Evolutionary conservation across 257 asterid species (phyloP), one percentile per base, ranked within the genome.

Genomic region (Nicotiana undulata): DNA sequence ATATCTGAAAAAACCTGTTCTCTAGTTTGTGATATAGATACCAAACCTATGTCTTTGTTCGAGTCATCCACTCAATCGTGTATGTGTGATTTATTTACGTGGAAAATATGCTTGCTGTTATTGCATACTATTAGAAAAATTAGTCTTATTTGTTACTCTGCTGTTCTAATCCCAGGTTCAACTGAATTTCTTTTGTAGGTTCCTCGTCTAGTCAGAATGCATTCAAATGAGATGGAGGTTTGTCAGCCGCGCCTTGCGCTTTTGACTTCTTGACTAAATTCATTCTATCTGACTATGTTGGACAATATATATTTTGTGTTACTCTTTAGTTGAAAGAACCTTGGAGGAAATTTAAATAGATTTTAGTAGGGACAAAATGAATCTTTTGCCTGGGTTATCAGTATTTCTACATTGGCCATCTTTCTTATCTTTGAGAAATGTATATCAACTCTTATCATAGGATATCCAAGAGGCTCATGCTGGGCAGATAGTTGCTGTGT

Each of bases 201-300:
- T 83, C 99, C 99, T 82, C 99, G 99, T 66, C 82, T 96, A 92
- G 98, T 96, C 59, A 94, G 97, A 79, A 89, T 96, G 98, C 99
- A 96, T 90, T 90, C 99, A 79, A 90, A 94, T 88, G 98, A 96
- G 81, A 92, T 91, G 98, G 99, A 96, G 99, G 99, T 96, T 85
- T 79, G 97, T 84, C 70, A 49, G 16, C 34, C 40, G 24, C 16
- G 2, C 61, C 78, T 24, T 46, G 24, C 0, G 15, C 78, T 72
- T 72, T 46, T 20, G 78, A 72, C 61, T 46, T 72, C 37, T 46
- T 24, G 15, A 46, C 26, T 46, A 24, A 59, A 24, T 72, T 44
- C 24, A 46, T 51, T 51, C 12, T 44, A 24, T 72, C 78, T 24
- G 34, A 49, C 40, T 72, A 46, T 70, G 60, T 15, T 49, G 53